These are phyloP conservation scores for Saccharomycopsis sp. DNA, from an alignment of 805 yeast genomes.

Conservation along the genomic window DNA sequence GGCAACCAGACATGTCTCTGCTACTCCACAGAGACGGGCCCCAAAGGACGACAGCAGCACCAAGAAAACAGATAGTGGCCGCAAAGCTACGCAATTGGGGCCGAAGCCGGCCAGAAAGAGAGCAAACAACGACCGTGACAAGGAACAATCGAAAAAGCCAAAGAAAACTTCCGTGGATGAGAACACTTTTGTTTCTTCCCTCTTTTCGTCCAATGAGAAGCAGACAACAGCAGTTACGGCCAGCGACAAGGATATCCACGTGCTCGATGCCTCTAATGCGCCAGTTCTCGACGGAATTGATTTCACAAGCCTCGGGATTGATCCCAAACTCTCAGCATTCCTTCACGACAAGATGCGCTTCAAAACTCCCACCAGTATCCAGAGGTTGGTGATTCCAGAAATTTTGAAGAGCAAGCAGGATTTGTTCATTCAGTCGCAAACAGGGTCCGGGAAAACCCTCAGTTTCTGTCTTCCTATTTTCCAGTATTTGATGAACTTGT, in stretches of 20 bases:
- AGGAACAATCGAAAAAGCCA: conserved; percentile 43
- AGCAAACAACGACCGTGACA: conserved; percentile 31
- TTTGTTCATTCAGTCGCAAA: conserved; percentile 89
- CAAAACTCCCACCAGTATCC: conserved; percentile 77
- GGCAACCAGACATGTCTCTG: conserved; percentile 7
- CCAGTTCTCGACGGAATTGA: conserved; percentile 61
- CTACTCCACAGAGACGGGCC: conserved; percentile 2
- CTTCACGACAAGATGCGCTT: conserved; percentile 50
- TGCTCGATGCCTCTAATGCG: conserved; percentile 70
- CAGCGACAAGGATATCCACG: conserved; percentile 18
- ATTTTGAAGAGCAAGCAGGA: conserved; percentile 46
- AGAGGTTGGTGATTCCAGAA: conserved; percentile 70
- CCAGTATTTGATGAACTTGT: conserved; percentile 57
- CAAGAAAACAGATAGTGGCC: neutral
- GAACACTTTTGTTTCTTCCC: conserved; percentile 73
- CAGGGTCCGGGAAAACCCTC: conserved; percentile 96
- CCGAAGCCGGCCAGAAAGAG: conserved; percentile 24
- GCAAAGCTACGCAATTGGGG: conserved; percentile 8
- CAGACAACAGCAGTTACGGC: conserved; percentile 35
- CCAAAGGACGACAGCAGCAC: conserved; percentile 2
- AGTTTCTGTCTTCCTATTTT: conserved; percentile 82
- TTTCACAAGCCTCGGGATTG: conserved; percentile 67
- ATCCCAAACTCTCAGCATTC: conserved; percentile 44
- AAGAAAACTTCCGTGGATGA: conserved; percentile 31
- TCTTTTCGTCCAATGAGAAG: conserved; percentile 67